Evolutionary conservation across 805 yeast species (phyloP).

Genomic region (Cephaloascus fragrans): DNA sequence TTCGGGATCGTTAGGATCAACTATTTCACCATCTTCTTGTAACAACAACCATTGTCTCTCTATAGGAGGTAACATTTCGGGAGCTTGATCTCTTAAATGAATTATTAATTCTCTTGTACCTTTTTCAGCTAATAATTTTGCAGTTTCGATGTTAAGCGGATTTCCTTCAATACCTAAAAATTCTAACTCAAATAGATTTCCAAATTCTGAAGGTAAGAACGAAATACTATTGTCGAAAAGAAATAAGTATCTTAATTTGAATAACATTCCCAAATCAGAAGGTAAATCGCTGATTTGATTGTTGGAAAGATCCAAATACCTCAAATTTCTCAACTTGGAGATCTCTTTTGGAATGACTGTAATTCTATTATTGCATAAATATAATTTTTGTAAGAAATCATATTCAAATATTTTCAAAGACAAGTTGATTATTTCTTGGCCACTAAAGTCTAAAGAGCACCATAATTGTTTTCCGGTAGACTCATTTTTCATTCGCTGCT

Average conservation of each 20-base stretch:
- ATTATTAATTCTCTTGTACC: conserved; percentile 81
- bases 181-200: conserved; percentile 73
- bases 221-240: conserved; percentile 79
- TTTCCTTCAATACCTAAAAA: conserved; percentile 93
- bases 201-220: conserved; percentile 75
- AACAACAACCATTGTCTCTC: conserved; percentile 80
- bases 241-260: conserved; percentile 69
- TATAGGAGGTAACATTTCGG: conserved; percentile 52
- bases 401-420: conserved; percentile 73
- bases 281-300: conserved; percentile 71
- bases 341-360: conserved; percentile 58
- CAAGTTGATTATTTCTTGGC: conserved; percentile 68
- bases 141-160: conserved; percentile 57
- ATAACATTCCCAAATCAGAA: conserved; percentile 73
- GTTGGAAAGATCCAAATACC: conserved; percentile 78
- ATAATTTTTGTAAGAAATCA: conserved; percentile 76
- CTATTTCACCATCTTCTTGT: conserved; percentile 65
- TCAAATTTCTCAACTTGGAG: conserved; percentile 56
- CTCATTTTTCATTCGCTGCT: conserved; percentile 49
- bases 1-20: conserved; percentile 19
- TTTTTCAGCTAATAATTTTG: conserved; percentile 61
- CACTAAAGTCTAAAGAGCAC: conserved; percentile 89
- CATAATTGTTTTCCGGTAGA: conserved; percentile 74
- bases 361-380: conserved; percentile 78
- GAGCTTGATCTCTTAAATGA: conserved; percentile 74